Conservation (phyloP, 2,329 filamentous ascomycete genomes). For the Hypoxylon sp. region DNA sequence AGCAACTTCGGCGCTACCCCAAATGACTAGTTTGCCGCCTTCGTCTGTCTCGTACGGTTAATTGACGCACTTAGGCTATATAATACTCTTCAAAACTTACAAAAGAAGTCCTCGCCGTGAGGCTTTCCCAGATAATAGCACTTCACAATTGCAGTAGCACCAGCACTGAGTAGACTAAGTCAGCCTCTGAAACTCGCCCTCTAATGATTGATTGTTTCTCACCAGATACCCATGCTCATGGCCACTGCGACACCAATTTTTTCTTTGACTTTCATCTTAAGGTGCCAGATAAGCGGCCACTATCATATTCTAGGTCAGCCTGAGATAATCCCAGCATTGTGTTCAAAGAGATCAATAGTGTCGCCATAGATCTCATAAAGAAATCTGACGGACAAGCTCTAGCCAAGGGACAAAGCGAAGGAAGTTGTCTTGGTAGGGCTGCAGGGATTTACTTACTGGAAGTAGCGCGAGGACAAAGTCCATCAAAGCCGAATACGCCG, state of each 20-base stretch:
- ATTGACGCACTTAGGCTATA: neutral
- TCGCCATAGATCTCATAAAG: neutral
- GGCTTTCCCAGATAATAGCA: slow-evolving; percentile 23
- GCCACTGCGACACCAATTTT: slow-evolving; percentile 20
- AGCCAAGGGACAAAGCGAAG: neutral
- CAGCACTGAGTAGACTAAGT: slow-evolving; percentile 17
- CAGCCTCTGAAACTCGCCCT: neutral
- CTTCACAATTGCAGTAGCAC: slow-evolving; percentile 26
- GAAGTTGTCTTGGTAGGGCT: neutral
- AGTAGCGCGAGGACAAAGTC: slow-evolving; percentile 28
- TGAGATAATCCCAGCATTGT: neutral
- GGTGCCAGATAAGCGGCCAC: slow-evolving; percentile 29
- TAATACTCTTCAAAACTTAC: neutral
- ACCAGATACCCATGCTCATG: slow-evolving; percentile 30
- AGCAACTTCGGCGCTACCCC: slow-evolving; percentile 27
- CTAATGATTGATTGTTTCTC: neutral
- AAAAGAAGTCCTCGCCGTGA: slow-evolving; percentile 25
- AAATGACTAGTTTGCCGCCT: slow-evolving; percentile 24
- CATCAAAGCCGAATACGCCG: slow-evolving; percentile 26
- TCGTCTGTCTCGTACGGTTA: slow-evolving; percentile 19
- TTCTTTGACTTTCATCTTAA: slow-evolving; percentile 23
- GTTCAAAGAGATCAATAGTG: neutral
- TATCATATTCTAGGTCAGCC: neutral
- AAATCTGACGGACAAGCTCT: neutral
- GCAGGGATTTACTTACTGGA: slow-evolving; percentile 14